phyloP scores from a whole-genome alignment of 2,329 filamentous ascomycete species.

The Cadophora luteo-olivacea region DNA sequence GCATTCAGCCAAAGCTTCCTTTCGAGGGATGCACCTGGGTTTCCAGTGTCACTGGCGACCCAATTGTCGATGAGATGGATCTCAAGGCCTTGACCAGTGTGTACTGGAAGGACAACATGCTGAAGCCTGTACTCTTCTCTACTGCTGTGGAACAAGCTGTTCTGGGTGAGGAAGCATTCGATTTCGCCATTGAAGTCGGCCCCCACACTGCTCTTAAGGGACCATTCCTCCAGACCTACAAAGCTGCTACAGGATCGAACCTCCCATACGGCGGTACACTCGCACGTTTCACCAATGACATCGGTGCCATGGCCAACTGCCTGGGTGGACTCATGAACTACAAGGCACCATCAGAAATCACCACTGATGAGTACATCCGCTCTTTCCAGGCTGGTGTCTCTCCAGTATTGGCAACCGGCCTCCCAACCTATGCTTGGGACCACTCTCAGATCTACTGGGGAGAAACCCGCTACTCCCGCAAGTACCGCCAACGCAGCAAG shows the following conservation, averaged over 20 bases:
- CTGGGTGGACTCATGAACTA: constrained; percentile 23
- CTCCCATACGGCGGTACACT: constrained; percentile 30
- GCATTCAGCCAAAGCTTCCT: constrained; percentile 18
- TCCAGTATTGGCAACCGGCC: constrained; percentile 10
- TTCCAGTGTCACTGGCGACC: constrained; percentile 25
- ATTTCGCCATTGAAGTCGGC: constrained; percentile 35
- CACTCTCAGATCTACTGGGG: constrained; percentile 31
- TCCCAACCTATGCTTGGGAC: constrained; percentile 35
- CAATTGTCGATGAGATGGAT: constrained; percentile 24
- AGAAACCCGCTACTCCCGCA: constrained; percentile 29
- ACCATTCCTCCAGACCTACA: constrained; percentile 29
- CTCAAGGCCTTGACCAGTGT: constrained; percentile 25
- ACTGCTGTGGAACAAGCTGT: constrained; percentile 45
- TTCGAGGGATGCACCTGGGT: constrained; percentile 20
- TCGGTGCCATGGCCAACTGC: constrained; percentile 20
- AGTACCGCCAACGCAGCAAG: constrained; percentile 21
- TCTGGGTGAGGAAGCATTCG: constrained; percentile 20
- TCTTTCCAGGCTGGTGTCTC: constrained; percentile 14
- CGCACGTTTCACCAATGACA: constrained; percentile 21
- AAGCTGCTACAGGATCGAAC: constrained; percentile 23
- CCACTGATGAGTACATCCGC: constrained; percentile 16
- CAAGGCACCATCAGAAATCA: constrained; percentile 17
- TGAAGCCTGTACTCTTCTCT: constrained; percentile 50
- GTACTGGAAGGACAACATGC: constrained; percentile 29
- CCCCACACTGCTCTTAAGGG: constrained; percentile 37